phyloP scores from a whole-genome alignment of 768 basidiomycete genomes.

The Lyophyllum semitale region DNA sequence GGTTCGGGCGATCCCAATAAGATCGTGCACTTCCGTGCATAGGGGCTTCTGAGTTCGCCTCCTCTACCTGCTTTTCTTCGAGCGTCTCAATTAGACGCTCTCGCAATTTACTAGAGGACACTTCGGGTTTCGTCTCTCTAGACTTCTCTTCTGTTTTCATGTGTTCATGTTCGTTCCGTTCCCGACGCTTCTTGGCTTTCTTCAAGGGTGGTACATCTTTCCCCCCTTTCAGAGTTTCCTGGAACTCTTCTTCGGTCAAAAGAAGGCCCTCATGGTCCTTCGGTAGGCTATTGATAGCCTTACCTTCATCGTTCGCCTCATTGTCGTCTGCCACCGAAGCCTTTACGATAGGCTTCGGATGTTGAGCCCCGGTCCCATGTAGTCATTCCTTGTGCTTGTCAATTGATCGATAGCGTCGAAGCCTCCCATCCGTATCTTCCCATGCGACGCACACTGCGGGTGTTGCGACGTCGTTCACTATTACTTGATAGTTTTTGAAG shows the following conservation, averaged over 20 bases:
- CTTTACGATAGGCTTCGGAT: background rate
- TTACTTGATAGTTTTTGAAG: conserved; percentile 19
- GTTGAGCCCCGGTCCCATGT: no score
- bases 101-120: no score
- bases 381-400: conserved; percentile 1
- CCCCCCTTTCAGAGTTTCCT: background rate
- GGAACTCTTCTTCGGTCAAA: no score
- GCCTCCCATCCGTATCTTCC: background rate
- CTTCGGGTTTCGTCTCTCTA: no score
- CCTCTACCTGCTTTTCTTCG: no score
- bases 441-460: background rate
- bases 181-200: no score
- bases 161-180: no score
- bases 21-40: no score
- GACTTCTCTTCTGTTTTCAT: no score
- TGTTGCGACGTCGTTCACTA: conserved; percentile 1
- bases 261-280: background rate
- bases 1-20: background rate
- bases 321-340: background rate
- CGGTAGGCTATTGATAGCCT: background rate
- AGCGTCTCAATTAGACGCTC: no score
- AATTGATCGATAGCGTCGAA: background rate
- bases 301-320: background rate
- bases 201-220: background rate
- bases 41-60: no score